A percentile compares a stretch with the other conserved stretches of the same genome.
phyloP scores from a whole-genome alignment of 352 stramenopile species.

The Phytophthora multivora region DNA sequence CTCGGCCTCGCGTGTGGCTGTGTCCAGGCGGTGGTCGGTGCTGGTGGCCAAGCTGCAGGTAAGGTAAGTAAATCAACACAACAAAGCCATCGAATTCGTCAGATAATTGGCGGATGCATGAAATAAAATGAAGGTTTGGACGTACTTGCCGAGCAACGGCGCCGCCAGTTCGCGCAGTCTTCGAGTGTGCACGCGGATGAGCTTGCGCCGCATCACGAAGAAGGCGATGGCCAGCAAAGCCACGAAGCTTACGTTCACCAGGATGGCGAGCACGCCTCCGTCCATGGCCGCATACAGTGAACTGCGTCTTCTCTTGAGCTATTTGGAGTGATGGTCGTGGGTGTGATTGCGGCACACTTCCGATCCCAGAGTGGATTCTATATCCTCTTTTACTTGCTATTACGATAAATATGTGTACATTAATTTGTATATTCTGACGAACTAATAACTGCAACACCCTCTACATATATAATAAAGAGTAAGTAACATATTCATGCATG shows the following conservation, averaged over 20 bases:
- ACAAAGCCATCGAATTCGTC: background rate
- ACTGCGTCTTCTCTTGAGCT: constrained; percentile 5
- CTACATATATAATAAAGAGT: background rate
- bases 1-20: constrained; percentile 51
- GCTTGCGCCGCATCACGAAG: constrained; percentile 53
- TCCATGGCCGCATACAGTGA: constrained; percentile 32
- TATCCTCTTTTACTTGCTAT: background rate
- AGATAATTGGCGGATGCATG: background rate
- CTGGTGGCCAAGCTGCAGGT: constrained; percentile 16
- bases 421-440: no score
- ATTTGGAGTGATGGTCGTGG: constrained; percentile 4
- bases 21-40: constrained; percentile 54
- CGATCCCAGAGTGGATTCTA: constrained; percentile 4
- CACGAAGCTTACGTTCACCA: constrained; percentile 51
- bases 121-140: constrained; percentile 2
- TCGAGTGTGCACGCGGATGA: constrained; percentile 45
- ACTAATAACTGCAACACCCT: background rate
- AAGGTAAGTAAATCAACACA: constrained; percentile 4
- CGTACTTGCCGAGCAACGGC: constrained; percentile 59
- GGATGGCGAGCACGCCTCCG: constrained; percentile 35
- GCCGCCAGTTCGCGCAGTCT: constrained; percentile 55
- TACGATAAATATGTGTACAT: no score
- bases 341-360: constrained; percentile 15
- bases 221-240: constrained; percentile 50
- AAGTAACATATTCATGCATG: background rate